Evolutionary conservation across 176 grass and related monocot species (phyloP), one percentile per base, ranked within the genome.

Genomic region (Pontederia paniculata): DNA sequence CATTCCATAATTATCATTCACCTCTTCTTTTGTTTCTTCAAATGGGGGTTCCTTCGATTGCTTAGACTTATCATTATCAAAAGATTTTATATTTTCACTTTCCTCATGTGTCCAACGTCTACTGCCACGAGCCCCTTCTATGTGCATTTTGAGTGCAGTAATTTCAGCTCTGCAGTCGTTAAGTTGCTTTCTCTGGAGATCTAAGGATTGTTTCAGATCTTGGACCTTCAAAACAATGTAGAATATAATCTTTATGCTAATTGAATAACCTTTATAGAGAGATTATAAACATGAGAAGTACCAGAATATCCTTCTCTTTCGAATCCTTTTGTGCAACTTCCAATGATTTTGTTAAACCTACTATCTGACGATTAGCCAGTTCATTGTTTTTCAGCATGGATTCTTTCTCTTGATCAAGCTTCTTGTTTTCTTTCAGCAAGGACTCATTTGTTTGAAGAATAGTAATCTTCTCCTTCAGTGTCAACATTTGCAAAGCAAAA

Each of bases 141-240:
- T 77, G 66, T 90, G 87, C 91, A 97, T 90, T 76, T 97, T 86
- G 70, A 97, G 79, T 51, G 86, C 50, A 62, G 91, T 97, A 72
- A 97, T 84, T 89, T 97, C 91, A 82, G 82, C 80, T 73, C 86
- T 79, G 78, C 82, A 84, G 49, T 97, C 86, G 60, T 97, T 97
- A 58, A 97, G 71, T 31, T 89, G 81, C 44, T 84, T 87, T 61
- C 86, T 86, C 71, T 89, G 82, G 43, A 84, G 51, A 77, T 89
- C 85, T 68, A 83, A 28, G 41, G 71, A 75, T 60, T 96, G 79
- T 67, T 89, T 96, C 77, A 87, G 57, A 77, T 87, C 71, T 84
- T 87, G 91, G 75, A 89, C 69, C 91, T 97, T 89, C 25, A 41
- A 77, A 44, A 17, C 10, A 62, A 61, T 22, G 65, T 17, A 81